These are phyloP conservation scores for Cercophora samala DNA, from an alignment of 495 filamentous ascomycete genomes.

Conservation along the genomic window DNA sequence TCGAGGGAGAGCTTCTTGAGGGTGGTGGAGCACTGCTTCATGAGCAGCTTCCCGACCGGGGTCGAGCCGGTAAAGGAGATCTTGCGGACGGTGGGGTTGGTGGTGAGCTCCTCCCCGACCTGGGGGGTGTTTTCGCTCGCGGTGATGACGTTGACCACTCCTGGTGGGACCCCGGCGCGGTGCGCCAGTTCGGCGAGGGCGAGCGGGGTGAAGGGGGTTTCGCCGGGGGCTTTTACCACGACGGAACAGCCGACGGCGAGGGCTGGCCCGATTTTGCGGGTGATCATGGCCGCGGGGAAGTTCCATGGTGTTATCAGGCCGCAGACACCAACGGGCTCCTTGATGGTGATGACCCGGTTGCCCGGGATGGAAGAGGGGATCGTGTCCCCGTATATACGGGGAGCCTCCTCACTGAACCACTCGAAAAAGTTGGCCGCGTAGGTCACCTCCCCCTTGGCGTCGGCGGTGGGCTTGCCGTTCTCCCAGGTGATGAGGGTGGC, in stretches of 20 bases:
- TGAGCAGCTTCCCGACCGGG: conserved; percentile 78
- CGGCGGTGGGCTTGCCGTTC: conserved; percentile 71
- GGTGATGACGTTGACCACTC: conserved; percentile 80
- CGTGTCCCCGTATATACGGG: conserved; percentile 68
- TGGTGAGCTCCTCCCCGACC: conserved; percentile 70
- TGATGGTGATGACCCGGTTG: conserved; percentile 74
- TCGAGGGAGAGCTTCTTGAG: conserved; percentile 87
- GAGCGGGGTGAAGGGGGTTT: conserved; percentile 81
- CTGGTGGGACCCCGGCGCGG: conserved; percentile 79
- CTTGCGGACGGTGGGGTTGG: conserved; percentile 69
- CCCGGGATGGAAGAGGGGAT: conserved; percentile 66
- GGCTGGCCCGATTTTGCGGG: conserved; percentile 81
- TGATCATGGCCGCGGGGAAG: conserved; percentile 92
- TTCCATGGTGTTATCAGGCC: conserved; percentile 97
- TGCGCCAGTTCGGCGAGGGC: conserved; percentile 79
- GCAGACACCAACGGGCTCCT: conserved; percentile 89
- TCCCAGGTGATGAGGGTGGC: conserved; percentile 86
- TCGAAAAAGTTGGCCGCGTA: conserved; percentile 78
- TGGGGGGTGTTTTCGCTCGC: conserved; percentile 66
- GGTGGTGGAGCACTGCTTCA: conserved; percentile 75
- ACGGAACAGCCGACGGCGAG: conserved; percentile 73
- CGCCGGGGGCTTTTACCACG: conserved; percentile 77
- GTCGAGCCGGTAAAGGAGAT: conserved; percentile 90
- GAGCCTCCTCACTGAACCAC: conserved; percentile 78
- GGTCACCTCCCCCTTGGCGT: conserved; percentile 68